phyloP scores from a whole-genome alignment of 2,329 filamentous ascomycete species.

The Fusarium pseudograminearum region DNA sequence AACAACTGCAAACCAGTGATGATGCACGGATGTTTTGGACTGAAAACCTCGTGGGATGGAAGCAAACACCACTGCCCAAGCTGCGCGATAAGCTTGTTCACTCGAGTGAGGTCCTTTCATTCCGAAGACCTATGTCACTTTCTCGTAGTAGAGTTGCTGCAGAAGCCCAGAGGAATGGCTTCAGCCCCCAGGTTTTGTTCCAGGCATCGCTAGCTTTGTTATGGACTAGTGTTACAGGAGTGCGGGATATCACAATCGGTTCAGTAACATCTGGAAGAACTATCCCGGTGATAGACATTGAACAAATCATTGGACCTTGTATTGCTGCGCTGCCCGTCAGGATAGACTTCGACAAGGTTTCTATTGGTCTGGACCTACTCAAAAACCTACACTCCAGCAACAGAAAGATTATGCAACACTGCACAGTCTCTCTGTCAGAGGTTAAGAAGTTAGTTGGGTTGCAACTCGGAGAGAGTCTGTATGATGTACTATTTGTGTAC shows the following conservation, averaged over 20 bases:
- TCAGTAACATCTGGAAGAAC: conserved; percentile 86
- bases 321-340: conserved; percentile 80
- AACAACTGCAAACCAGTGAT: conserved; percentile 50
- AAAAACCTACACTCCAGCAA: conserved; percentile 73
- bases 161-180: conserved; percentile 56
- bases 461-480: conserved; percentile 69
- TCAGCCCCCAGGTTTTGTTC: conserved; percentile 78
- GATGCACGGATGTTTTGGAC: conserved; percentile 75
- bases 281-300: conserved; percentile 75
- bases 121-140: conserved; percentile 31
- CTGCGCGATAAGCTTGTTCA: conserved; percentile 48
- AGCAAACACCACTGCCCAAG: conserved; percentile 68
- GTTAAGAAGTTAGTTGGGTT: conserved; percentile 73
- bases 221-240: conserved; percentile 73
- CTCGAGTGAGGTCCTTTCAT: conserved; percentile 29
- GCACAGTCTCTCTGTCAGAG: conserved; percentile 72
- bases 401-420: conserved; percentile 73
- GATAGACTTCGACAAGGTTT: conserved; percentile 65
- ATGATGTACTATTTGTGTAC: conserved; percentile 85
- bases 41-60: conserved; percentile 69
- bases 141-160: conserved; percentile 43
- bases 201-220: conserved; percentile 78
- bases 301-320: conserved; percentile 82
- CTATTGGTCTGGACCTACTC: conserved; percentile 70
- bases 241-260: conserved; percentile 77